A percentile compares a stretch with the other conserved stretches of the same genome.
Conservation (phyloP, 2,329 filamentous ascomycete species). For the Phyllosticta paracitricarpa region DNA sequence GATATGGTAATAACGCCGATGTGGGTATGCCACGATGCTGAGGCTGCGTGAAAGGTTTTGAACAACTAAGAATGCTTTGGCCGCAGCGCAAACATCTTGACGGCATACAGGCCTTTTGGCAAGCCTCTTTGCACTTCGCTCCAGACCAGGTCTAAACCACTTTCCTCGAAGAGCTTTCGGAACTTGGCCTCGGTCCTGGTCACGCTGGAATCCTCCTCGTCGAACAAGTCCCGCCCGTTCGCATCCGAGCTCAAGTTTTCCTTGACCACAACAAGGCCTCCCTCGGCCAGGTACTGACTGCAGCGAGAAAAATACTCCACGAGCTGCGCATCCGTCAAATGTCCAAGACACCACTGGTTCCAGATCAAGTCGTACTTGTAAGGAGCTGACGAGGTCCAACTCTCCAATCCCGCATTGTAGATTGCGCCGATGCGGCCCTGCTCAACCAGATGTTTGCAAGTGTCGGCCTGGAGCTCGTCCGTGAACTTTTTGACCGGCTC, state of each 20-base stretch:
- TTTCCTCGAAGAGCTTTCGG: constrained; percentile 55
- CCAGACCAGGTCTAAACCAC: constrained; percentile 57
- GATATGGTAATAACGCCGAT: not conserved
- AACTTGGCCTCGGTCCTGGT: constrained; percentile 70
- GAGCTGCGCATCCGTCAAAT: constrained; percentile 67
- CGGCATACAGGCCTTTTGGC: constrained; percentile 57
- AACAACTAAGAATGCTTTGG: constrained; percentile 25
- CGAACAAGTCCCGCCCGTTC: constrained; percentile 56
- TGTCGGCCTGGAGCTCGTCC: constrained; percentile 38
- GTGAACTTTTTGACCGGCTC: constrained; percentile 83
- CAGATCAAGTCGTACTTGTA: constrained; percentile 68
- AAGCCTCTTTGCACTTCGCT: constrained; percentile 67
- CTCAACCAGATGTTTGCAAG: constrained; percentile 23
- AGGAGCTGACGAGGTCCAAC: constrained; percentile 44
- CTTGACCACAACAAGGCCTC: constrained; percentile 60
- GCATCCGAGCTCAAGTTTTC: constrained; percentile 60
- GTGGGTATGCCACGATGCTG: not conserved
- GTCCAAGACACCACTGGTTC: constrained; percentile 84
- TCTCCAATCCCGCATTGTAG: constrained; percentile 64
- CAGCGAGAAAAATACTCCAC: constrained; percentile 57
- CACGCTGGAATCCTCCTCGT: constrained; percentile 65
- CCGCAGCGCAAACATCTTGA: constrained; percentile 68
- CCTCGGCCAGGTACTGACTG: constrained; percentile 16
- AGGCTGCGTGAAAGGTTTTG: not conserved
- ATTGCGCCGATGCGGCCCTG: constrained; percentile 50